Evolutionary conservation across 2,329 filamentous ascomycete species (phyloP).

Genomic region (Ceratocystis destructans): DNA sequence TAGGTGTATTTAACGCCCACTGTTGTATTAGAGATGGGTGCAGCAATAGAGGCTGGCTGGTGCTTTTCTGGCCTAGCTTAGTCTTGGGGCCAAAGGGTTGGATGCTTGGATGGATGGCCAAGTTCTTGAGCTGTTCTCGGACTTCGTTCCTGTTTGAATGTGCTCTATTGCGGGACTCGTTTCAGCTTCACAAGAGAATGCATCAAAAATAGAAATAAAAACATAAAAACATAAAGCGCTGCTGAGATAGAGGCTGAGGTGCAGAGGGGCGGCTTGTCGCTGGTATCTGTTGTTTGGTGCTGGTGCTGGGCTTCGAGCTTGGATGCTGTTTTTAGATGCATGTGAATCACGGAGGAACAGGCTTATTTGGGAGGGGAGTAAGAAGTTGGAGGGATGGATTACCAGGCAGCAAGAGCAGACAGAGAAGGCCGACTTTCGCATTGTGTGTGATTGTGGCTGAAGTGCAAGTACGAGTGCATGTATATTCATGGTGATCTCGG

Average conservation of each 20-base stretch:
- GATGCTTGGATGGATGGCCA: neutral
- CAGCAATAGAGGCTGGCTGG: neutral
- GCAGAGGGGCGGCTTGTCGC: neutral
- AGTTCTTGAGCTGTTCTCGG: slow-evolving; percentile 1
- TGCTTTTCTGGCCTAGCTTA: neutral
- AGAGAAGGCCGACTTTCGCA: neutral
- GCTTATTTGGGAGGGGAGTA: neutral
- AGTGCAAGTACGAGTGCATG: no score
- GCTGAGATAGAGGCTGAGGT: neutral
- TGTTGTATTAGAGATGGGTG: neutral
- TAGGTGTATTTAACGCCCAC: neutral
- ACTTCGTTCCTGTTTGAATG: slow-evolving; percentile 1
- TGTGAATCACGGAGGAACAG: slow-evolving; percentile 7
- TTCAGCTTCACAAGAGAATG: neutral
- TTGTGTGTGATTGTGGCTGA: neutral
- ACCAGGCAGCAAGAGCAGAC: neutral
- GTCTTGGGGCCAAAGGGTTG: neutral
- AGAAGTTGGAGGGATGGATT: neutral
- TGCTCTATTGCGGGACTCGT: neutral
- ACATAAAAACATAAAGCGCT: neutral
- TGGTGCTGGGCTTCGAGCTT: neutral
- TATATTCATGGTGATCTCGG: no score
- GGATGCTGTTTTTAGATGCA: slow-evolving; percentile 6
- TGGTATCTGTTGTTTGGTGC: neutral
- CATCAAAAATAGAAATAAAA: neutral